These are phyloP conservation scores for Venturiaceae sp. DNA, from an alignment of 2,329 filamentous ascomycete species.

Conservation along the genomic window DNA sequence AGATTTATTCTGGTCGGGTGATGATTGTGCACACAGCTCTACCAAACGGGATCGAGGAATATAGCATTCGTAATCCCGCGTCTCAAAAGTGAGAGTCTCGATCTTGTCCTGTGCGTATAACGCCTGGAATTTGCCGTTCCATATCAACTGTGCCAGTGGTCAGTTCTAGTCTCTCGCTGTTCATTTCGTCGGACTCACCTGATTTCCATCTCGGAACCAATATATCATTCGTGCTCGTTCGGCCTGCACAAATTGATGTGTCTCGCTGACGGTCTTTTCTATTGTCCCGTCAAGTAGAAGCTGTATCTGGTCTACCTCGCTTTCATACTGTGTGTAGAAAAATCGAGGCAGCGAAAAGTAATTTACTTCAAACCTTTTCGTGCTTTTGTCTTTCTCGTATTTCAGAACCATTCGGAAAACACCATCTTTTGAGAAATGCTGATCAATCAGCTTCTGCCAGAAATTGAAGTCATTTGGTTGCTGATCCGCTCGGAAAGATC, in stretches of 20 bases:
- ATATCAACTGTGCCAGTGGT: slow-evolving; percentile 52
- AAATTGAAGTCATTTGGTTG: slow-evolving; percentile 60
- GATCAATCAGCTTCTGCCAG: slow-evolving; percentile 71
- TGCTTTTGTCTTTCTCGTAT: slow-evolving; percentile 41
- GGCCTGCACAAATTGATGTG: slow-evolving; percentile 30
- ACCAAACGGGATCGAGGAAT: slow-evolving; percentile 57
- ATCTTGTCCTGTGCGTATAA: slow-evolving; percentile 72
- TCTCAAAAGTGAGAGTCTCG: slow-evolving; percentile 75
- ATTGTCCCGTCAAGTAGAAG: slow-evolving; percentile 65
- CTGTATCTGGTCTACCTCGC: slow-evolving; percentile 77
- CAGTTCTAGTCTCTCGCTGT: slow-evolving; percentile 4
- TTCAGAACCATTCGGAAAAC: slow-evolving; percentile 65
- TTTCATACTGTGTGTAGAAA: slow-evolving; percentile 81
- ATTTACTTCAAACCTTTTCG: slow-evolving; percentile 81
- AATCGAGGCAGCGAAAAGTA: slow-evolving; percentile 76
- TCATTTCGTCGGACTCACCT: slow-evolving; percentile 51
- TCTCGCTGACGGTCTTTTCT: slow-evolving; percentile 30
- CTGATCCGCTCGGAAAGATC: slow-evolving; percentile 46
- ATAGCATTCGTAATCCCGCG: slow-evolving; percentile 70
- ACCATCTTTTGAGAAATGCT: slow-evolving; percentile 71
- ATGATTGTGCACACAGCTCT: slow-evolving; percentile 33
- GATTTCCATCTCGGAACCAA: slow-evolving; percentile 76
- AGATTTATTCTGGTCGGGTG: slow-evolving; percentile 46
- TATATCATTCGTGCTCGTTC: slow-evolving; percentile 73
- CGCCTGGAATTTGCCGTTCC: slow-evolving; percentile 65